These are phyloP conservation scores for Cordyceps pruinosa DNA, from an alignment of 2,329 filamentous ascomycete genomes.

Conservation along the genomic window DNA sequence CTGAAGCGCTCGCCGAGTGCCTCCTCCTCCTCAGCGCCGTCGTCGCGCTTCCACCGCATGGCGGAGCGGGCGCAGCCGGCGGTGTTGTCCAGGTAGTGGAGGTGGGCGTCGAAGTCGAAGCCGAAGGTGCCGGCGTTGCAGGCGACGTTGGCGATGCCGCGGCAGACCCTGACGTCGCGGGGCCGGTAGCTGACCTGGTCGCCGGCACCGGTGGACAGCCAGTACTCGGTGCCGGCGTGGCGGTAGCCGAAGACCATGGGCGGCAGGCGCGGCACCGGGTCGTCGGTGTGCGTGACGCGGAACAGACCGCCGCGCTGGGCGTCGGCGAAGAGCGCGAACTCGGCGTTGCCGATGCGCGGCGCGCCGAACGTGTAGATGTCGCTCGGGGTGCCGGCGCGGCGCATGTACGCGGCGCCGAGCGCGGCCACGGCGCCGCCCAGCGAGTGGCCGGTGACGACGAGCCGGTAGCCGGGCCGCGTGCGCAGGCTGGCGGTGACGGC, in stretches of 20 bases:
- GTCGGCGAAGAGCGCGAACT: conserved; percentile 47
- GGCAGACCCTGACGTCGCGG: conserved; percentile 39
- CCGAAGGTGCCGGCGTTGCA: conserved; percentile 47
- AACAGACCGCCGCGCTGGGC: conserved; percentile 46
- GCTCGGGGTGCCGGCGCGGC: conserved; percentile 35
- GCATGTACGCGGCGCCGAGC: conserved; percentile 51
- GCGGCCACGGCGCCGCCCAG: conserved; percentile 60
- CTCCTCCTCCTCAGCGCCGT: conserved; percentile 27
- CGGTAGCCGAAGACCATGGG: conserved; percentile 53
- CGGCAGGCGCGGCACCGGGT: conserved; percentile 63
- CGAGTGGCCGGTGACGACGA: conserved; percentile 61
- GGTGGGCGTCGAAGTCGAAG: conserved; percentile 39
- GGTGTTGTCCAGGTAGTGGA: conserved; percentile 41
- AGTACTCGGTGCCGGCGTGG: conserved; percentile 66
- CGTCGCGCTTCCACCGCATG: conserved; percentile 21
- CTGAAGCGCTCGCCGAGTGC: conserved; percentile 33
- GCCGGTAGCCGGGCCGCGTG: conserved; percentile 42
- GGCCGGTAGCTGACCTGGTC: conserved; percentile 30
- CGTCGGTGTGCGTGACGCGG: conserved; percentile 60
- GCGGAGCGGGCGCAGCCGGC: conserved; percentile 30
- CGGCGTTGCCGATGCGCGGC: conserved; percentile 56
- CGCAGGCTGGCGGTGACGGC: conserved; percentile 31
- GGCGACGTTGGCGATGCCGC: conserved; percentile 37
- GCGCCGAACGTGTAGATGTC: conserved; percentile 62
- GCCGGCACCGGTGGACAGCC: conserved; percentile 37